Evolutionary conservation across 2,329 filamentous ascomycete species (phyloP), one percentile per base, ranked within the genome.

Genomic region (Ophiostoma ips): DNA sequence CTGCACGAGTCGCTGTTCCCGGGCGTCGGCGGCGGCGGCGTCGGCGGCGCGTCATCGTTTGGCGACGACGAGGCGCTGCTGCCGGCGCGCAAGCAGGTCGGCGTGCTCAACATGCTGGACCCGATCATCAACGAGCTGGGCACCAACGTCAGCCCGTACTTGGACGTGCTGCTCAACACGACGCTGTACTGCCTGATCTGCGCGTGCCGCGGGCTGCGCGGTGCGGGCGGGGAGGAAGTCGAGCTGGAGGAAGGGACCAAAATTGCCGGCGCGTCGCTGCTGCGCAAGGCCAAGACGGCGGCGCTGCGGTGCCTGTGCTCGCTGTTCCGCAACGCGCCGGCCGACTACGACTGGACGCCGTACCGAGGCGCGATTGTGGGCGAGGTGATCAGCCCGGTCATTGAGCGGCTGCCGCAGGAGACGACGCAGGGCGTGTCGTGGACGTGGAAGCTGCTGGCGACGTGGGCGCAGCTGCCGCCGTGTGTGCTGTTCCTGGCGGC

Each of bases 391-490:
- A 79, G 77, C 48, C 87, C 87, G 16, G 77, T 87, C 56, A 70
- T 96, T 16, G 76, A 83, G 2, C 86, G 84, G 51, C 77, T 98
- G 49, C 79, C 88, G 0, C 71, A 77, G 5, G 92, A 98, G 67
- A 95, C 87, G 40, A 84, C 87, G 0, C 89, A 98, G 61, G 87
- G 87, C 13, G 72, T 95, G 8, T 96, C 92, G 3, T 85, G 83
- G 15, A 76, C 88, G 37, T 74, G 95, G 54, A 81, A 83, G 55
- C 71, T 98, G 5, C 79, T 98, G 55, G 80, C 79, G 3, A 84
- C 84, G 1, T 95, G 90, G 85, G 82, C 87, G 3, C 75, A 76
- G 52, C 73, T 83, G 19, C 71, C 78, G 0, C 74, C 72, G 53
- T 82, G 80, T 1, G 80, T 82, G 1, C 61, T 81, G 7, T 86